Evolutionary conservation across 2,329 filamentous ascomycete genomes (phyloP), one percentile per base, ranked within the genome.

Genomic region (Diaporthe sp.): DNA sequence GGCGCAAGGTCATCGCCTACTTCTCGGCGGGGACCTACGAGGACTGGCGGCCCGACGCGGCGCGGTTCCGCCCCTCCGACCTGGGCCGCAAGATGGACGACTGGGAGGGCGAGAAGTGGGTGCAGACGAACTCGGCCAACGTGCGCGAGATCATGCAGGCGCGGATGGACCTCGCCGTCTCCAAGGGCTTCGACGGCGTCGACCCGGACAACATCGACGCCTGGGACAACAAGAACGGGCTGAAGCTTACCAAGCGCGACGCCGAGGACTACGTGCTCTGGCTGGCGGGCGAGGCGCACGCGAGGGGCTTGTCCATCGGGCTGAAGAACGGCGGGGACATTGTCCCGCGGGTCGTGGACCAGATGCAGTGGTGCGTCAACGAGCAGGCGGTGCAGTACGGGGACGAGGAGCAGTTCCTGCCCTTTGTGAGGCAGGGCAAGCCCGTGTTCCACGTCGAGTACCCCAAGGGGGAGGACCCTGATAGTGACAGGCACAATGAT

Each of bases 401-500:
- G 1, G 89, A 92, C 78, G 91, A 90, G 79, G 81, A 83, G 25
- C 85, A 81, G 3, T 92, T 88, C 79, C 80, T 81, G 7, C 81
- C 85, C 0, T 91, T 91, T 78, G 85, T 89, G 51, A 78, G 85
- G 15, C 85, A 85, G 3, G 85, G 85, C 15, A 91, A 92, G 79
- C 89, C 90, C 0, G 90, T 92, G 17, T 92, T 92, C 77, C 88
- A 91, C 78, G 90, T 92, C 75, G 90, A 92, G 81, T 92, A 92
- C 80, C 88, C 89, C 8, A 86, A 88, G 76, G 86, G 84, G 5
- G 75, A 76, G 63, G 75, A 76, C 20, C 68, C 75, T 20, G 75
- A 76, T n/a, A 73, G 42, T 2, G 28, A 75, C 9, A 76, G n/a
- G 61, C 73, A 76, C 4, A 76, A 76, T 51, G 61, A 76, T 20